Evolutionary conservation across 2,329 filamentous ascomycete species (phyloP).

Genomic region (Fusarium virguliforme): DNA sequence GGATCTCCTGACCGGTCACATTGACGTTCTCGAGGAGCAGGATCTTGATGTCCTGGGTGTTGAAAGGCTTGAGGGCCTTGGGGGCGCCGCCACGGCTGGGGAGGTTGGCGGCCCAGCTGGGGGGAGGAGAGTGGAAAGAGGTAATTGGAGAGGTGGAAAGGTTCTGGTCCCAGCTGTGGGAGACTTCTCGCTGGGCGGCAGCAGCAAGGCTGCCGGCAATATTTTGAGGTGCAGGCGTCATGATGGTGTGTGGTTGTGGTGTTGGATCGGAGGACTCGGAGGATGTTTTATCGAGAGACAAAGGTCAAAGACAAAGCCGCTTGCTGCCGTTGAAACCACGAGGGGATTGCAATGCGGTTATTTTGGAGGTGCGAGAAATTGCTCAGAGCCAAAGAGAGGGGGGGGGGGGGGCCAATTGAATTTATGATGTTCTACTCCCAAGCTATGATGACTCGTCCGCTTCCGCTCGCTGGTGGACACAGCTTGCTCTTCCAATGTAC

Average conservation of each 20-base stretch:
- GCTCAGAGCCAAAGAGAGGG: constrained; percentile 6
- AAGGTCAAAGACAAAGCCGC: constrained; percentile 17
- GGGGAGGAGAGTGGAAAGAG: constrained; percentile 81
- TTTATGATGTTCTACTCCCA: constrained; percentile 39
- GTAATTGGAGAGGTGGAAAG: constrained; percentile 83
- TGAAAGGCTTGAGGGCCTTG: constrained; percentile 95
- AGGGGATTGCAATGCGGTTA: constrained; percentile 8
- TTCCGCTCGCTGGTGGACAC: constrained; percentile 9
- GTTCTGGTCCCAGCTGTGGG: constrained; percentile 71
- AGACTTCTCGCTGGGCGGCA: constrained; percentile 60
- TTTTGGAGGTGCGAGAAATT: constrained; percentile 16
- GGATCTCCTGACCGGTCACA: constrained; percentile 86
- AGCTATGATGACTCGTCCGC: constrained; percentile 42
- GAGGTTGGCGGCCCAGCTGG: constrained; percentile 70
- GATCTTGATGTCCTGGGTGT: constrained; percentile 96
- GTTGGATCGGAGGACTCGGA: constrained; percentile 48
- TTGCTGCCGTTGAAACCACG: constrained; percentile 20
- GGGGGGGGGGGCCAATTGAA: constrained; percentile 28
- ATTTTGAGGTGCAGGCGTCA: constrained; percentile 65
- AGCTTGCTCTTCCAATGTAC: constrained; percentile 5
- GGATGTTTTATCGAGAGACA: constrained; percentile 25
- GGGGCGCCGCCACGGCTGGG: constrained; percentile 59
- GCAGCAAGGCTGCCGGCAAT: constrained; percentile 61
- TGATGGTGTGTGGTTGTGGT: constrained; percentile 49
- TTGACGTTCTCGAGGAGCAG: constrained; percentile 97